Base-by-base conservation (phyloP, 169 alveolate species). In the Amoebophrya sp. region DNA sequence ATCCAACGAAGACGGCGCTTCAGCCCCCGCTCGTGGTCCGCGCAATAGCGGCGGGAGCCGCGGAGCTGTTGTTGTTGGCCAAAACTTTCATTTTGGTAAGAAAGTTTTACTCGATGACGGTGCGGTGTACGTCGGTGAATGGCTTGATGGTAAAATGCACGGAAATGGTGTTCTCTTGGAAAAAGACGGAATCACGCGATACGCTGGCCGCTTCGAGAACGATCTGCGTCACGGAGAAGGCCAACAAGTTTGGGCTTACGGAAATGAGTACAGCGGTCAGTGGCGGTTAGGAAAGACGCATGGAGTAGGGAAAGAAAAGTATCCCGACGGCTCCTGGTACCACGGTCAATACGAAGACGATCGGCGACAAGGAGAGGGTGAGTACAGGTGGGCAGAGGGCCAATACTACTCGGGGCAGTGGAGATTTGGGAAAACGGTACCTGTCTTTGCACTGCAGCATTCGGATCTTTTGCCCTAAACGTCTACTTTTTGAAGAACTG, bases 391-490 rank as follows among this genome's bases (percentile, higher is more conserved):
- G 83, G 83, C 83, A 29, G 83, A 65, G 83, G 83, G 83, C 2
- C 83, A 65, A 36, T 65, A 6, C 83, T 65, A 65, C 83, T 26
- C 39, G 38, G 83, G 83, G 83, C 83, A 65, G 33, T 65, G 83
- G 83, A 29, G 83, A 36, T 65, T 65, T 36, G 83, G 83, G 36
- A 65, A 65, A 6, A 12, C 36, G 36, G n/a, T n/a, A n/a, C n/a
- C n/a, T n/a, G n/a, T n/a, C n/a, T n/a, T n/a, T n/a, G n/a, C n/a
- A n/a, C n/a, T n/a, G n/a, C n/a, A n/a, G n/a, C n/a, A n/a, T n/a
- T n/a, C n/a, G n/a, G n/a, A n/a, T n/a, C n/a, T n/a, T n/a, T n/a
- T n/a, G n/a, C n/a, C n/a, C n/a, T n/a, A n/a, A n/a, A n/a, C n/a
- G n/a, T n/a, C n/a, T n/a, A n/a, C n/a, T n/a, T n/a, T n/a, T n/a